Evolutionary conservation across 2,329 filamentous ascomycete genomes (phyloP).

Genomic region (Cordyceps cateniannulata): DNA sequence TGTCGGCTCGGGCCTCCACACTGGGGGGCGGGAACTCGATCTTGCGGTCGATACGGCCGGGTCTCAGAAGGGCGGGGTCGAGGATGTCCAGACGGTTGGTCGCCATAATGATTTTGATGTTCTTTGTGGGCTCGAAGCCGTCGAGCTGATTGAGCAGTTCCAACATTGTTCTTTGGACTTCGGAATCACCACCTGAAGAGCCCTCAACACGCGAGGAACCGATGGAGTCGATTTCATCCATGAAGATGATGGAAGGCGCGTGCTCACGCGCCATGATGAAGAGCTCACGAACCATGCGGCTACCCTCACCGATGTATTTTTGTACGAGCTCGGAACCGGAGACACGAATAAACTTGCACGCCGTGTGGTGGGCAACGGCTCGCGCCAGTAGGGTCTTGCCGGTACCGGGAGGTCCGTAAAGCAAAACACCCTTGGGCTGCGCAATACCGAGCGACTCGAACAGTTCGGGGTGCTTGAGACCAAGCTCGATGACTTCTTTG

Average conservation of each 20-base stretch:
- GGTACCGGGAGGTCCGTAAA: constrained; percentile 94
- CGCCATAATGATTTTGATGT: constrained; percentile 99
- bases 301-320: constrained; percentile 98
- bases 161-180: constrained; percentile 98
- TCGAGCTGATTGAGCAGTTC: constrained; percentile 97
- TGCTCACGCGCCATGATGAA: constrained; percentile 99
- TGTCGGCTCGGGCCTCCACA: constrained; percentile 93
- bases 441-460: constrained; percentile 99
- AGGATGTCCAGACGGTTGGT: constrained; percentile 97
- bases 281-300: constrained; percentile 95
- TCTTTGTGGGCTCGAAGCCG: constrained; percentile 98
- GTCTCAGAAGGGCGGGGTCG: constrained; percentile 86
- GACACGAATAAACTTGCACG: constrained; percentile 98
- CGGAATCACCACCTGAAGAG: constrained; percentile 89
- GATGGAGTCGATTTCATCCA: constrained; percentile 99
- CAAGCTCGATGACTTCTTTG: constrained; percentile 98
- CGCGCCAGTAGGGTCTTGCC: constrained; percentile 93
- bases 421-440: constrained; percentile 92
- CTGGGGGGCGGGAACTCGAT: constrained; percentile 98
- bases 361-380: constrained; percentile 95
- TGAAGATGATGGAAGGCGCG: constrained; percentile 98
- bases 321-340: constrained; percentile 95
- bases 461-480: constrained; percentile 94
- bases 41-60: constrained; percentile 97
- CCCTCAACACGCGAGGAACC: constrained; percentile 95